phyloP scores from a whole-genome alignment of 345 rosid species.

The Pelargonium nanum region DNA sequence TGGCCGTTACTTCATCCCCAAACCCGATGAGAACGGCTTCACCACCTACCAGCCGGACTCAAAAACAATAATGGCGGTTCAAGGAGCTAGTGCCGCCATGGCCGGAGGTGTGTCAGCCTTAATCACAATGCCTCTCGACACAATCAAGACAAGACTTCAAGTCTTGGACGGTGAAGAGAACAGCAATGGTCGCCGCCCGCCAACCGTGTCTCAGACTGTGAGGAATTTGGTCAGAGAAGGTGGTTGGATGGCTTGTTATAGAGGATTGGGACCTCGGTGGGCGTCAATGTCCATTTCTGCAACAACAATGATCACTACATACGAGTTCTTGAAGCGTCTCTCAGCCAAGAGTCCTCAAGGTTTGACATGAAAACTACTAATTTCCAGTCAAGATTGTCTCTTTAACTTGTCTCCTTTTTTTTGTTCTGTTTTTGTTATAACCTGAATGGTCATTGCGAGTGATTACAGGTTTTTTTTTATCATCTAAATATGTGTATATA shows the following conservation, averaged over 20 bases:
- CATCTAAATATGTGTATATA: no score
- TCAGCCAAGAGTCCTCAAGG: conserved; percentile 67
- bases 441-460: no score
- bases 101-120: conserved; percentile 91
- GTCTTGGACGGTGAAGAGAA: conserved; percentile 72
- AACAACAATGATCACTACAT: conserved; percentile 90
- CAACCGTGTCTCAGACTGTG: conserved; percentile 59
- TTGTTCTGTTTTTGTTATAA: no score
- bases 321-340: conserved; percentile 83
- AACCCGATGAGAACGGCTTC: conserved; percentile 9
- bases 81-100: conserved; percentile 89
- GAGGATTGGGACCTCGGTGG: conserved; percentile 89
- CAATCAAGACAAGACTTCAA: conserved; percentile 87
- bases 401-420: no score
- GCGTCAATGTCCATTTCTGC: conserved; percentile 96
- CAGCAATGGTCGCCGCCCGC: conserved; percentile 59
- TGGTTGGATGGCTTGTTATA: conserved; percentile 87
- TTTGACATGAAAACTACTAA: conserved; percentile 14
- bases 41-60: conserved; percentile 45
- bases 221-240: conserved; percentile 74
- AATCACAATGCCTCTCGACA: conserved; percentile 89
- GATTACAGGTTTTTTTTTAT: no score
- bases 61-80: conserved; percentile 72
- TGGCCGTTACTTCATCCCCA: conserved; percentile 44
- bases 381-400: not conserved